These are phyloP conservation scores for Didymella pomorum DNA, from an alignment of 2,329 filamentous ascomycete genomes.

Conservation along the genomic window DNA sequence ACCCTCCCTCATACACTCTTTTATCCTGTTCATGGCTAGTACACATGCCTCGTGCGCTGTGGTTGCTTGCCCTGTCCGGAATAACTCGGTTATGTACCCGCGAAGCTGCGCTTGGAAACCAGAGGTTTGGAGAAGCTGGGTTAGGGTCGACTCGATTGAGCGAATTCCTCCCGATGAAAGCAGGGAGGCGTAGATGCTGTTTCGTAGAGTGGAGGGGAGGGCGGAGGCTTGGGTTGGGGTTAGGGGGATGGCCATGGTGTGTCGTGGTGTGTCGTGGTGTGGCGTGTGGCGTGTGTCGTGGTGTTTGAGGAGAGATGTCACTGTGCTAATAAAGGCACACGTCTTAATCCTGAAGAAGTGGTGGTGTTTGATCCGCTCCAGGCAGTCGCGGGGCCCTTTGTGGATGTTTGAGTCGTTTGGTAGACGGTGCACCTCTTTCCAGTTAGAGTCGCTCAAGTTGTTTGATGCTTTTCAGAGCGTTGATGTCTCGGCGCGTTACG, in stretches of 20 bases:
- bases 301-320: too few species aligned
- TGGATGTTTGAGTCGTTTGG: neutral
- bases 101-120: slow-evolving; percentile 67
- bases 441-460: too few species aligned
- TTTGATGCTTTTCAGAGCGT: too few species aligned
- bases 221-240: slow-evolving; percentile 50
- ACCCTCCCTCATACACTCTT: slow-evolving; percentile 13
- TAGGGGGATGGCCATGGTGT: slow-evolving; percentile 34
- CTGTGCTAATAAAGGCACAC: too few species aligned
- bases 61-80: slow-evolving; percentile 65
- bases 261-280: too few species aligned
- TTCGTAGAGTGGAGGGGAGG: slow-evolving; percentile 52
- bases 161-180: slow-evolving; percentile 60
- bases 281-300: neutral
- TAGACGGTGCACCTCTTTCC: neutral
- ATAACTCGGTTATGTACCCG: slow-evolving; percentile 62
- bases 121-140: slow-evolving; percentile 63
- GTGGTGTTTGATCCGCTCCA: too few species aligned
- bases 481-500: neutral
- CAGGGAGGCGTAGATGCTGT: slow-evolving; percentile 56
- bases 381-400: too few species aligned
- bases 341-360: too few species aligned
- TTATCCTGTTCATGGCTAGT: slow-evolving; percentile 56
- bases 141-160: slow-evolving; percentile 63
- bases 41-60: slow-evolving; percentile 65